phyloP scores from a whole-genome alignment of 2,329 filamentous ascomycete species.

The Pseudogymnoascus pannorum region DNA sequence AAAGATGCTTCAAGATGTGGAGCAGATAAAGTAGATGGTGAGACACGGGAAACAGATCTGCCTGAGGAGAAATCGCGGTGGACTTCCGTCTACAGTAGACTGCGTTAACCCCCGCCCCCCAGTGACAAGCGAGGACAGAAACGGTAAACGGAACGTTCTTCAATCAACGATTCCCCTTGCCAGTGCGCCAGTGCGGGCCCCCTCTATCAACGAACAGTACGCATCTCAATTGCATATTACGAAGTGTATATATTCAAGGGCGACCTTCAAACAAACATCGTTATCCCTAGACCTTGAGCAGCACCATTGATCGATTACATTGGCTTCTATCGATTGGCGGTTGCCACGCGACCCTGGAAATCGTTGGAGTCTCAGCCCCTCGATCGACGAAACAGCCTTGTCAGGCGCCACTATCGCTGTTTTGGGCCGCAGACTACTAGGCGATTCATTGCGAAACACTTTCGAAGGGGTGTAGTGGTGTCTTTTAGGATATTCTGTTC shows the following conservation, averaged over 20 bases:
- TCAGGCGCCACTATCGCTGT: background rate
- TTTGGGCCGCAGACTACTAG: background rate
- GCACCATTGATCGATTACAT: background rate
- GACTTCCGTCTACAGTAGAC: background rate
- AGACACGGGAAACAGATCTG: slow-evolving; percentile 3
- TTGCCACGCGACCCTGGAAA: background rate
- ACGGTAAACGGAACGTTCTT: background rate
- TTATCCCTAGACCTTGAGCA: background rate
- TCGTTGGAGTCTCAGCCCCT: background rate
- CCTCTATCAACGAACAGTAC: background rate
- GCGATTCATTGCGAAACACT: background rate
- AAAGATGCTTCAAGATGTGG: background rate
- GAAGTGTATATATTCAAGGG: background rate
- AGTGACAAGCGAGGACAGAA: background rate
- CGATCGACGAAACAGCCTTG: background rate
- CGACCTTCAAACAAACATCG: background rate
- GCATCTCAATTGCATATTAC: background rate
- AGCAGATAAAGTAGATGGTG: background rate
- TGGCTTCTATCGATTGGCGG: background rate
- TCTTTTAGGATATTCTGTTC: background rate
- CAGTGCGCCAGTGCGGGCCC: background rate
- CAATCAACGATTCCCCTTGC: background rate
- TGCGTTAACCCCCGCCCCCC: background rate
- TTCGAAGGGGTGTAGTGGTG: background rate
- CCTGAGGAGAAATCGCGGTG: background rate